Base-by-base conservation (phyloP, 2,329 filamentous ascomycete genomes). In the Chaetomium sp. region DNA sequence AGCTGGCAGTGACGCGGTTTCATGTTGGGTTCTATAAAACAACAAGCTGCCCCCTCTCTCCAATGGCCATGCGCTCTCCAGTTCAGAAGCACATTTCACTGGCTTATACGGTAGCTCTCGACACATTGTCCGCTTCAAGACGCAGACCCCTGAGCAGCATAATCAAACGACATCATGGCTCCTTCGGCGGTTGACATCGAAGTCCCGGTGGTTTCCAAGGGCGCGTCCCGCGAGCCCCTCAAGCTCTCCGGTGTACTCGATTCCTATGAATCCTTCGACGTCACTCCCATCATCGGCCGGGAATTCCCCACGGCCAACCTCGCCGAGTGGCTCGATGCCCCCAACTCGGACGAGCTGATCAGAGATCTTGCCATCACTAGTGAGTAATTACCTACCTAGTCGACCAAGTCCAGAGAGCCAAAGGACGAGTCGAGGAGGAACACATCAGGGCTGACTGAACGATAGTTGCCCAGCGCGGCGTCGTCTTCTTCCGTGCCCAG, bases 311-410 rank as follows among this genome's bases (percentile, higher is more conserved):
- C 74, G 12, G 75, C 79, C 37, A 79, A 84, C 59, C 72, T 87
- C 0, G 77, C 77, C 5, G 83, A 88, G 37, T 78, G 79, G 62
- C 72, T 89, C 5, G 72, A 82, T 34, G 79, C 81, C 0, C 73
- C 79, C 0, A 84, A 87, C 64, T 75, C 81, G 0, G 84, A 88
- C 52, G 79, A 83, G 45, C 71, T 86, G 19, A 66, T 88, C 33
- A 77, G 81, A 0, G 86, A 88, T 62, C 72, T 89, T 0, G 86
- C 84, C 38, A 83, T 88, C 58, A 86, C 81, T 1, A 79, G 84
- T 87, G 71, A 61, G 74, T 57, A 4, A 19, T 27, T 11, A 14
- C 5, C 33, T 11, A 38, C 36, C n/a, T 38, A 8, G 37, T 38
- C 8, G 40, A 1, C 14, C 3, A 5, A 5, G 7, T 7, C 3